phyloP scores from a whole-genome alignment of 768 basidiomycete genomes.

The Gloeopeniophorella convolvens region DNA sequence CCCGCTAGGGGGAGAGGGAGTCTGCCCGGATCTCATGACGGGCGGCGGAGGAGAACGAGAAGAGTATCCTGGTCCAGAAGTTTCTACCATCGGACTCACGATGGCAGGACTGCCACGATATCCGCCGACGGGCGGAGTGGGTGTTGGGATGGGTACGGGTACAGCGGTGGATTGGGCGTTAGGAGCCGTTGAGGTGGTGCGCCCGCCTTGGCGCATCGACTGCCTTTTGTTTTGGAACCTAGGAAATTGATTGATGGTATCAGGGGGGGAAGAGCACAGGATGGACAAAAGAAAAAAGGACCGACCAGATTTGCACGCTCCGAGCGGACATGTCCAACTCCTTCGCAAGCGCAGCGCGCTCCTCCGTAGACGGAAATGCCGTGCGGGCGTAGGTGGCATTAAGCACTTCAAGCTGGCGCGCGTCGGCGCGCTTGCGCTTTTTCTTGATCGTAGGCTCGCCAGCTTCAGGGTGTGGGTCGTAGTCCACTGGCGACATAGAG shows the following conservation, averaged over 20 bases:
- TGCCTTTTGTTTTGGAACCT: conserved; percentile 22
- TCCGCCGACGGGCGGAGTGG: not conserved
- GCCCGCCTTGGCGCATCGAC: conserved; percentile 16
- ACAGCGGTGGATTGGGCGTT: not conserved
- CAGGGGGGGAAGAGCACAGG: not conserved
- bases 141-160: not conserved
- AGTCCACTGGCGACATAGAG: conserved; percentile 15
- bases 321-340: conserved; percentile 76
- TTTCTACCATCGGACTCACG: conserved; percentile 12
- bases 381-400: conserved; percentile 77
- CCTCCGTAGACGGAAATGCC: conserved; percentile 84
- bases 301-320: conserved; percentile 83
- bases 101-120: not conserved
- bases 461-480: conserved; percentile 25
- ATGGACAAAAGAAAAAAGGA: not conserved
- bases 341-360: conserved; percentile 70
- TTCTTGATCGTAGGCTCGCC: conserved; percentile 72
- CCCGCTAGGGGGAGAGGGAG: conserved; percentile 18
- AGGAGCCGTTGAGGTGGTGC: not conserved
- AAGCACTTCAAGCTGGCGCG: conserved; percentile 70
- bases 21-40: conserved; percentile 5
- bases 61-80: conserved; percentile 1
- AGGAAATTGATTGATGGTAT: not conserved
- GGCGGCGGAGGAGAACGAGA: conserved; percentile 15
- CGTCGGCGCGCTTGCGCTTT: conserved; percentile 82